Conservation (phyloP, 805 yeast species). For the Wickerhamomyces ciferrii region DNA sequence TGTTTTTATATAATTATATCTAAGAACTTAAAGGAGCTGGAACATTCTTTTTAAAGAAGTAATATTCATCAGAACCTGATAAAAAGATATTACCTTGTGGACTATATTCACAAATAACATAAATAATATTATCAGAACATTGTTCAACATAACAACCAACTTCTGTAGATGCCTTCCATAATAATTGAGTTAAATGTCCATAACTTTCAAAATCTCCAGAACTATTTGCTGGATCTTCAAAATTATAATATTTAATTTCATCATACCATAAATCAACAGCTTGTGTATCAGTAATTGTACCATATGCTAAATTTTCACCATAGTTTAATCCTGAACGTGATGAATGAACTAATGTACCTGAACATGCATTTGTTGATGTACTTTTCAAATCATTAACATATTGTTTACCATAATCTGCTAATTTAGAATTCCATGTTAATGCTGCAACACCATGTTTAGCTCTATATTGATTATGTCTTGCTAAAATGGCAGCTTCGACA, state of each 20-base stretch:
- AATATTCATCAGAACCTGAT: conserved; percentile 23
- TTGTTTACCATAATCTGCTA: conserved; percentile 42
- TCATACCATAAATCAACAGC: conserved; percentile 71
- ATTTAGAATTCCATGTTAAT: conserved; percentile 43
- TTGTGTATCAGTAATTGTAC: conserved; percentile 33
- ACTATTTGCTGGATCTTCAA: conserved; percentile 33
- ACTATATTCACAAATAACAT: conserved; percentile 66
- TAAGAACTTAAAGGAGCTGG: conserved; percentile 23
- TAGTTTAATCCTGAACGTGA: conserved; percentile 41
- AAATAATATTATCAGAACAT: conserved; percentile 33
- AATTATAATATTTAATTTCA: conserved; percentile 56
- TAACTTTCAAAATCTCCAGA: conserved; percentile 42
- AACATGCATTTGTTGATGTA: conserved; percentile 44
- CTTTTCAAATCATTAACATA: conserved; percentile 37
- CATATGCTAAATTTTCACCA: conserved; percentile 78
- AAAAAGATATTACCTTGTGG: conserved; percentile 44
- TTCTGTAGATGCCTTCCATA: background rate
- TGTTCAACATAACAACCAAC: conserved; percentile 62
- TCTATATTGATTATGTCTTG: conserved; percentile 47
- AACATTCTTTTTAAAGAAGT: conserved; percentile 39
- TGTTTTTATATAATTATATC: background rate
- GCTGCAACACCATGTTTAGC: conserved; percentile 38
- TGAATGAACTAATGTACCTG: conserved; percentile 60
- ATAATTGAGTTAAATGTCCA: conserved; percentile 68
- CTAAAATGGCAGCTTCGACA: conserved; percentile 36